Conservation (phyloP, 345 rosid genomes). For the Populus ilicifolia region DNA sequence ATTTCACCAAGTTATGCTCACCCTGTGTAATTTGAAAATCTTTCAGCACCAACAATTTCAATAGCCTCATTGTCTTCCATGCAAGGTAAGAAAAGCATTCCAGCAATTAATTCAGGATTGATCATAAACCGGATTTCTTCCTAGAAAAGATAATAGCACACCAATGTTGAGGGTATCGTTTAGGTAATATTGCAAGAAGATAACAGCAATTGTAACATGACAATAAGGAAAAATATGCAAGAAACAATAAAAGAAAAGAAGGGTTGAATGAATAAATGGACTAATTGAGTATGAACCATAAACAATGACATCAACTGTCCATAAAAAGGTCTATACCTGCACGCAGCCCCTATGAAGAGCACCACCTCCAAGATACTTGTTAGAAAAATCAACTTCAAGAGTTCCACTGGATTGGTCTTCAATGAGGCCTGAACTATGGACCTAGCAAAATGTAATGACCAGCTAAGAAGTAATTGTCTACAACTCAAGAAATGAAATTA, state of each 20-base stretch:
- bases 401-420: slow-evolving; percentile 67
- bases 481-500: slow-evolving; percentile 2
- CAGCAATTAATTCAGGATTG: slow-evolving; percentile 83
- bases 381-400: slow-evolving; percentile 90
- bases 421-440: slow-evolving; percentile 52
- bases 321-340: slow-evolving; percentile 45
- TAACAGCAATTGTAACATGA: neutral
- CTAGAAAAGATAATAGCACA: slow-evolving; percentile 32
- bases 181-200: neutral
- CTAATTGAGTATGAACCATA: neutral
- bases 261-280: neutral
- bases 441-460: slow-evolving; percentile 33
- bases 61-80: slow-evolving; percentile 89
- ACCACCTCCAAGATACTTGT: slow-evolving; percentile 87
- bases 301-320: neutral
- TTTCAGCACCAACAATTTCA: slow-evolving; percentile 80
- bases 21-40: slow-evolving; percentile 85
- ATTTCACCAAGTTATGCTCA: slow-evolving; percentile 29
- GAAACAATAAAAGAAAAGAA: neutral
- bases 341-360: slow-evolving; percentile 81
- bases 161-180: neutral
- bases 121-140: slow-evolving; percentile 98
- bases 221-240: neutral
- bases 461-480: neutral
- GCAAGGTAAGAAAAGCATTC: slow-evolving; percentile 90